phyloP scores from a whole-genome alignment of 257 asterid species.

The Eucommia ulmoides region DNA sequence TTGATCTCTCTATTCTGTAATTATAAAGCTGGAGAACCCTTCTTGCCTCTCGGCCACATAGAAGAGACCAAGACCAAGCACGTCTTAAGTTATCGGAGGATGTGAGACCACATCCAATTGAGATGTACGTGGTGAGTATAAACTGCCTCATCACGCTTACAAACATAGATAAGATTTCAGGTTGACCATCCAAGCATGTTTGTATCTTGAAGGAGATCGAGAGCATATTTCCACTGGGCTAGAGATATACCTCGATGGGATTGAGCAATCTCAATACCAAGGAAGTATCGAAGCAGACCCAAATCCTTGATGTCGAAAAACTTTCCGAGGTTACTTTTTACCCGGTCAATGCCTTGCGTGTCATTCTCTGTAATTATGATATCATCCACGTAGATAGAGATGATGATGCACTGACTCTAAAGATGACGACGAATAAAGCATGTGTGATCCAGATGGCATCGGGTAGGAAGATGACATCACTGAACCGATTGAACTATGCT shows the following conservation, averaged over 20 bases:
- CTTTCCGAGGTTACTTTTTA: too few relatives aligned
- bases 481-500: too few relatives aligned
- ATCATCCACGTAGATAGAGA: too few relatives aligned
- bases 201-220: too few relatives aligned
- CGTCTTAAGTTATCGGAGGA: neutral
- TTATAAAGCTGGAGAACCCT: neutral
- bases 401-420: neutral
- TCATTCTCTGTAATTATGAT: too few relatives aligned
- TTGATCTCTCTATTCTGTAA: neutral
- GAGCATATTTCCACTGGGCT: too few relatives aligned
- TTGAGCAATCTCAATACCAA: too few relatives aligned
- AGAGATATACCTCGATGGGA: too few relatives aligned
- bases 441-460: neutral
- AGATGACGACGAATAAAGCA: neutral
- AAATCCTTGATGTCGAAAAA: too few relatives aligned
- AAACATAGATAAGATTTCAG: neutral
- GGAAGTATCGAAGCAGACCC: too few relatives aligned
- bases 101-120: neutral
- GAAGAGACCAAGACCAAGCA: neutral
- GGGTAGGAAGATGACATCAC: too few relatives aligned
- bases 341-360: neutral
- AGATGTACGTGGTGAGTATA: neutral
- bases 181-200: neutral
- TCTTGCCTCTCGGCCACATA: neutral
- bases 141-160: neutral